Evolutionary conservation across 495 filamentous ascomycete species (phyloP), one percentile per base, ranked within the genome.

Genomic region (Pseudomonodictys pantanalensis): DNA sequence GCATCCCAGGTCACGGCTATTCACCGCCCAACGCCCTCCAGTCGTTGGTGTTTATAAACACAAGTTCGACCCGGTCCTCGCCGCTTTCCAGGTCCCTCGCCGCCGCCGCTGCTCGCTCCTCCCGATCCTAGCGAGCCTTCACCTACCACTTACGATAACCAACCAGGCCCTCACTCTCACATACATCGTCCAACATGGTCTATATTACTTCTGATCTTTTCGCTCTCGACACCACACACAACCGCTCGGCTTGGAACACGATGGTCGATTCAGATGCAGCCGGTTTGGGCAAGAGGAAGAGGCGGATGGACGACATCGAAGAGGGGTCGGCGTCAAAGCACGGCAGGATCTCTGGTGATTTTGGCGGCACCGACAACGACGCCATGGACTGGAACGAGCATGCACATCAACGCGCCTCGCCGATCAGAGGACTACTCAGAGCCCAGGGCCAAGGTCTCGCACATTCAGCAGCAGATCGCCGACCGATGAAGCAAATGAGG

Each of bases 131-230:
- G 39, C 52, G 22, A 42, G 8, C n/a, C 26, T 33, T 48, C 54
- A 57, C 55, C 45, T n/a, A 28, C 55, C 8, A 11, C 35, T 25
- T 35, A 8, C 28, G 30, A 4, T 24, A 22, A 3, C 26, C 50
- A 1, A 4, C 10, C 57, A 18, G 18, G 20, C 23, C 39, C 29
- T 26, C 41, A 47, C 46, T 18, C 17, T 58, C 28, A 15, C 24
- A 12, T 29, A 32, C 42, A 18, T 20, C 12, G 24, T 26, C 46
- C 20, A 6, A 28, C 53, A 54, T 15, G 17, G 58, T 65, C 54
- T 65, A 65, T 35, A 65, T 65, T 24, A 65, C 62, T 29, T 56
- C 56, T 0, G 51, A 65, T 1, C 62, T 65, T n/a, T 65, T 65
- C 51, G 26, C 41, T 17, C 39, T 35, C 28, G 55, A 58, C 2